Evolutionary conservation across 2,329 filamentous ascomycete genomes (phyloP), one percentile per base, ranked within the genome.

Genomic region (Sporothrix globosa): DNA sequence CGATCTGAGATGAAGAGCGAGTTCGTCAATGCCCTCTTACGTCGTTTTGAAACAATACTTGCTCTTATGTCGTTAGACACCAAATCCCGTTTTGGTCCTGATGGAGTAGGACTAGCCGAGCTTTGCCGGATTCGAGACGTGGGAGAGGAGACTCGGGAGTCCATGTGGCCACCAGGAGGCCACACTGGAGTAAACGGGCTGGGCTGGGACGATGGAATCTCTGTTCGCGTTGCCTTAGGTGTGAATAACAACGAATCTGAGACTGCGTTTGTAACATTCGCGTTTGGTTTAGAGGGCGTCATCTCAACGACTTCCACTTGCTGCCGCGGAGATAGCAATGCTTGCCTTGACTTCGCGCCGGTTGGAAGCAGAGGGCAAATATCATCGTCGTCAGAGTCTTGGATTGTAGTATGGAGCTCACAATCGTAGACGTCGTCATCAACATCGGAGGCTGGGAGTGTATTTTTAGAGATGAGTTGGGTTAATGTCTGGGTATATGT

Each of bases 171-270:
- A 48, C 78, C 81, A 70, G 83, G 82, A 76, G 81, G 80, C 0
- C 83, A 72, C 76, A 82, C 79, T 0, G 81, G 77, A 2, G 81
- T 81, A 21, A 80, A 79, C 0, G 82, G 82, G 7, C 82, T 82
- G 3, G 80, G 79, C 72, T 81, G 79, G 0, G 84, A 85, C 0
- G 82, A 83, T 1, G 83, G 83, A 7, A 85, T 81, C 72, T 84
- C 82, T 48, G 74, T 75, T 52, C 74, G 76, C 76, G 0, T 10
- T 24, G 58, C 30, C 4, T 7, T 65, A 4, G 71, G 69, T 3
- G 71, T 70, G 3, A 53, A 34, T 2, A n/a, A 2, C 7, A 48
- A 27, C 27, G 21, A 27, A 13, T 21, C 50, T 30, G 54, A 14
- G 3, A 41, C 4, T n/a, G 14, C 4, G 5, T 39, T 30, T 44